These are phyloP conservation scores for Umbelopsis sp. DNA, from an alignment of 371 early-diverging fungal genomes.

Conservation along the genomic window DNA sequence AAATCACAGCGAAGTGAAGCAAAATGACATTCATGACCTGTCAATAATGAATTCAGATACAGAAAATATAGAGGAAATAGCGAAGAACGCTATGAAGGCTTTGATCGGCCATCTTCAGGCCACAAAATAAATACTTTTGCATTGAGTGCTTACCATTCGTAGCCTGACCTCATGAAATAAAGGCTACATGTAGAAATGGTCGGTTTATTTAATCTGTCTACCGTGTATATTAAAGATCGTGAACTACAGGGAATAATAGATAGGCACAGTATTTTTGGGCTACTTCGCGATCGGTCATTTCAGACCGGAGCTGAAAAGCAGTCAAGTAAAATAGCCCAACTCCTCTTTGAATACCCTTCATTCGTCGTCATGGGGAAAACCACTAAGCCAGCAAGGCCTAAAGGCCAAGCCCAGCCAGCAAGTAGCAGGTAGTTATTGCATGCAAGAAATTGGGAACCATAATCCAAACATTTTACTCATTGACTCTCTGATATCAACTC, in stretches of 20 bases:
- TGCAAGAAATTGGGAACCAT: neutral
- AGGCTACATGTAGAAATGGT: too few relatives aligned
- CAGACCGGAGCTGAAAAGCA: neutral
- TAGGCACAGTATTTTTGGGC: too few relatives aligned
- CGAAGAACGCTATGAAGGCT: slow-evolving; percentile 22
- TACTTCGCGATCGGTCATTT: neutral
- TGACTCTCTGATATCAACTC: neutral
- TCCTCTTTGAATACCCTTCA: neutral
- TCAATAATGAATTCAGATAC: slow-evolving; percentile 33
- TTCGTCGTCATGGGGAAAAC: slow-evolving; percentile 47
- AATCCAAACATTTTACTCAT: neutral
- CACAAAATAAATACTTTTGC: neutral
- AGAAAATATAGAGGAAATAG: slow-evolving; percentile 31
- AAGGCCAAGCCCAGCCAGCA: slow-evolving; percentile 73
- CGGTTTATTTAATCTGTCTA: too few relatives aligned
- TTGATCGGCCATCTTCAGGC: neutral
- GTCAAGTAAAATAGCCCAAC: neutral
- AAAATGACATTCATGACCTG: slow-evolving; percentile 25
- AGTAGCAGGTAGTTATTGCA: slow-evolving; percentile 65
- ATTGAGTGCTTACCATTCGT: too few relatives aligned
- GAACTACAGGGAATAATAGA: too few relatives aligned
- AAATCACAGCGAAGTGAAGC: slow-evolving; percentile 22
- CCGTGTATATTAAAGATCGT: too few relatives aligned
- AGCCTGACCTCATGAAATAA: too few relatives aligned
- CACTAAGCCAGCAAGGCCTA: slow-evolving; percentile 57